Conservation (phyloP, 176 grass and related monocot species). For the Carex parvula region DNA sequence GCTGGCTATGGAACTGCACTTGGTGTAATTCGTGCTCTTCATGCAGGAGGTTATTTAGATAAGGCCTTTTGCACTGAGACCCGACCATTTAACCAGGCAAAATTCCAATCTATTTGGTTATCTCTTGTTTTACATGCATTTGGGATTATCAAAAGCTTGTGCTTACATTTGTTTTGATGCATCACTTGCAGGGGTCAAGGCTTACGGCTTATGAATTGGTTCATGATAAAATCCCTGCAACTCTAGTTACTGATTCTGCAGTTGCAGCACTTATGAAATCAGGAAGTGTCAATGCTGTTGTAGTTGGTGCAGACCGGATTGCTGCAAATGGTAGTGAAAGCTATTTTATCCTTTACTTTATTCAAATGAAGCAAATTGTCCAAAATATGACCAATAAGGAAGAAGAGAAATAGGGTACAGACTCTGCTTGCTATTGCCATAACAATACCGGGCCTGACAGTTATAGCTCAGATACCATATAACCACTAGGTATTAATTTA, state of each 20-base stretch:
- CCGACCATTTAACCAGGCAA: slow-evolving; percentile 91
- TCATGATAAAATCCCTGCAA: slow-evolving; percentile 88
- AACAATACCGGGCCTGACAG: not conserved
- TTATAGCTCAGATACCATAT: not conserved
- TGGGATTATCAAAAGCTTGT: not conserved
- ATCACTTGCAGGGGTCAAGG: slow-evolving; percentile 69
- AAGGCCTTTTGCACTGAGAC: slow-evolving; percentile 96
- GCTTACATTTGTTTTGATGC: slow-evolving; percentile 1
- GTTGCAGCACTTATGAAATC: slow-evolving; percentile 80
- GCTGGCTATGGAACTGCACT: slow-evolving; percentile 97
- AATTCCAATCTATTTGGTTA: slow-evolving; percentile 5
- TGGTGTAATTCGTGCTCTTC: slow-evolving; percentile 79
- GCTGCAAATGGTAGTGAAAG: slow-evolving; percentile 62
- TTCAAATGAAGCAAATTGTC: slow-evolving; percentile 5
- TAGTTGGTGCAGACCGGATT: slow-evolving; percentile 85
- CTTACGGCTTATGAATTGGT: slow-evolving; percentile 91
- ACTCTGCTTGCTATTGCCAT: not conserved
- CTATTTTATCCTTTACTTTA: not conserved
- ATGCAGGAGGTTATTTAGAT: slow-evolving; percentile 53
- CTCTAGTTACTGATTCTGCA: slow-evolving; percentile 87
- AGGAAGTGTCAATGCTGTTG: slow-evolving; percentile 54
- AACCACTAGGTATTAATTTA: not conserved
- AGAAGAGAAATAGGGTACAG: not conserved
- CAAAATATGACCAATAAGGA: not conserved
- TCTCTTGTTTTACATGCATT: not conserved